Evolutionary conservation across 2,329 filamentous ascomycete species (phyloP).

Genomic region (Fonsecaea monophora): DNA sequence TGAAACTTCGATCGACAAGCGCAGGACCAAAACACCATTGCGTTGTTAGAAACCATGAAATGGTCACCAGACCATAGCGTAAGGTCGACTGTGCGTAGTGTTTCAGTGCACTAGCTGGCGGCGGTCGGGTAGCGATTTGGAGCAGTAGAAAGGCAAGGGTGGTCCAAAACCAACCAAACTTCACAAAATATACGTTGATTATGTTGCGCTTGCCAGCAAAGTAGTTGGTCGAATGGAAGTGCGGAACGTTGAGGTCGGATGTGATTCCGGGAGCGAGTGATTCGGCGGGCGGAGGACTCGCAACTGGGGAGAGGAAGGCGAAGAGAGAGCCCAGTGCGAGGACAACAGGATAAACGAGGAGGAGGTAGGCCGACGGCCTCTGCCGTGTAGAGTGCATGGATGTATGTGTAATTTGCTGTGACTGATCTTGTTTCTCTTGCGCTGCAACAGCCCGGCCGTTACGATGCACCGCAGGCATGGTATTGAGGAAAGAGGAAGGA

Average conservation of each 20-base stretch:
- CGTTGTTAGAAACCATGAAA: slow-evolving; percentile 83
- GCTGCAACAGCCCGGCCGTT: slow-evolving; percentile 26
- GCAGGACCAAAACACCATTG: slow-evolving; percentile 97
- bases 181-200: slow-evolving; percentile 93
- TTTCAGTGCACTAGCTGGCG: slow-evolving; percentile 23
- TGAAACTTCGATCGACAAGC: slow-evolving; percentile 87
- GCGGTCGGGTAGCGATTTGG: slow-evolving; percentile 66
- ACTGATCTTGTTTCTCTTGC: slow-evolving; percentile 16
- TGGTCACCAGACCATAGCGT: slow-evolving; percentile 75
- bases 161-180: slow-evolving; percentile 93
- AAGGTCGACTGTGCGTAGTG: slow-evolving; percentile 61
- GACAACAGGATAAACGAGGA: slow-evolving; percentile 76
- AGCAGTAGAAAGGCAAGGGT: slow-evolving; percentile 76
- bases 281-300: slow-evolving; percentile 55
- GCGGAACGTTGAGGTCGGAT: slow-evolving; percentile 40
- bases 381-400: slow-evolving; percentile 18
- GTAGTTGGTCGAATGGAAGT: slow-evolving; percentile 61
- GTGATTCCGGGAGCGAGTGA: slow-evolving; percentile 42
- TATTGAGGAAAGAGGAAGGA: neutral
- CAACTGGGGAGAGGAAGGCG: slow-evolving; percentile 75
- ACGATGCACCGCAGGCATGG: slow-evolving; percentile 33
- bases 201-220: slow-evolving; percentile 94
- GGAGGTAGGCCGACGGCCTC: slow-evolving; percentile 43
- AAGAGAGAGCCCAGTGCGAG: slow-evolving; percentile 83
- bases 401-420: neutral